These are phyloP conservation scores for Tetracentron sinense DNA, from an alignment of 164 flowering plant genomes.

Conservation along the genomic window DNA sequence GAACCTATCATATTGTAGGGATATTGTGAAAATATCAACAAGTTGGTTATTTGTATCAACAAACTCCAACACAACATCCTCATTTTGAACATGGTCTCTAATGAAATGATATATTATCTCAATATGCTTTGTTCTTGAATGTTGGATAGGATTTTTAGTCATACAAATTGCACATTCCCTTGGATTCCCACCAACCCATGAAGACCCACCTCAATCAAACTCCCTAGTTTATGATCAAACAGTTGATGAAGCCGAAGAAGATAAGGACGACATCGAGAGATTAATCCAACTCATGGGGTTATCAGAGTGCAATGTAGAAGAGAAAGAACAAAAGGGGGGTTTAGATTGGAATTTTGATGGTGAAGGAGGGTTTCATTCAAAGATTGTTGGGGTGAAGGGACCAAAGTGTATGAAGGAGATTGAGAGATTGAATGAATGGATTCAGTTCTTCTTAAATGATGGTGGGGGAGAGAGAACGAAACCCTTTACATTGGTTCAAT, in stretches of 20 bases:
- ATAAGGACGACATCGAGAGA: constrained; percentile 37
- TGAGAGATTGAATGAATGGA: constrained; percentile 66
- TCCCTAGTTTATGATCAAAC: constrained; percentile 2
- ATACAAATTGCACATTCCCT: constrained; percentile 25
- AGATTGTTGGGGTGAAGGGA: constrained; percentile 65
- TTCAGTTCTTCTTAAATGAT: constrained; percentile 32
- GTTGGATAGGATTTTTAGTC: no score
- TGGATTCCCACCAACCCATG: constrained; percentile 28
- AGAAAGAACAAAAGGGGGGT: neutral
- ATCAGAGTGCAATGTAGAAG: constrained; percentile 18
- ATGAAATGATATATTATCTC: no score
- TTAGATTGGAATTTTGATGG: constrained; percentile 13
- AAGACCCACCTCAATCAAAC: constrained; percentile 21
- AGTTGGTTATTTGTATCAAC: no score
- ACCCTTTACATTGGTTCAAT: constrained; percentile 57
- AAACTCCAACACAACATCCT: no score
- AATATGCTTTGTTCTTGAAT: no score
- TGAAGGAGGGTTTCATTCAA: constrained; percentile 49
- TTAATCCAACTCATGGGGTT: constrained; percentile 49
- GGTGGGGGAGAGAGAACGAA: constrained; percentile 32
- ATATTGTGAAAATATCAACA: no score
- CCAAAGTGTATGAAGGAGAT: constrained; percentile 60
- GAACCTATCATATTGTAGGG: no score
- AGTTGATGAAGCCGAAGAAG: neutral
- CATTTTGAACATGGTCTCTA: no score